phyloP scores from a whole-genome alignment of 345 rosid species.

The Camelina laxa region DNA sequence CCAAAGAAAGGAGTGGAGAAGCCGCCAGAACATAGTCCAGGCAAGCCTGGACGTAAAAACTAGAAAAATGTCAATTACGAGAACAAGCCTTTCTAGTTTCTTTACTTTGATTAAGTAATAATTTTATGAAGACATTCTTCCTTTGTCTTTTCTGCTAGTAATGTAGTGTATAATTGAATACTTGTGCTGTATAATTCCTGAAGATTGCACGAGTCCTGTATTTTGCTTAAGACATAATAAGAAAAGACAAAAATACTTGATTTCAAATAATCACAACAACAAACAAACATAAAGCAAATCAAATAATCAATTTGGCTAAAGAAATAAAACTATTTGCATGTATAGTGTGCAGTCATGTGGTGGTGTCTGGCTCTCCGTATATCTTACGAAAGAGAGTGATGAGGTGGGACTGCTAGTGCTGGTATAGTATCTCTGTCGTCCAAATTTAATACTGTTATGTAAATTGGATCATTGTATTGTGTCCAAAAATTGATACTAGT shows the following conservation, averaged over 20 bases:
- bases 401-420: not conserved
- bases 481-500: no score
- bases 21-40: constrained; percentile 23
- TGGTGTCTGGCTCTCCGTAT: constrained; percentile 3
- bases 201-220: not conserved
- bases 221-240: not conserved
- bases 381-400: not conserved
- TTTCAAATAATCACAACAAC: not conserved
- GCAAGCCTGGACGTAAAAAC: constrained; percentile 28
- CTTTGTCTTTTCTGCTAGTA: not conserved
- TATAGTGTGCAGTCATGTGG: constrained; percentile 7
- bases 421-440: not conserved
- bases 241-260: not conserved
- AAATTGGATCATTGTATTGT: no score
- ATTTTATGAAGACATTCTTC: not conserved
- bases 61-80: not conserved
- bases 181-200: not conserved
- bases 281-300: not conserved
- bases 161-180: not conserved
- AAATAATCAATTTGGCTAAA: not conserved
- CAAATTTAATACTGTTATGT: not conserved
- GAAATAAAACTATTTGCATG: not conserved
- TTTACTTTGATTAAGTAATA: no score
- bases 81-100: not conserved
- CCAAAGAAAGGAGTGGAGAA: constrained; percentile 25